These are phyloP conservation scores for Oryza punctata DNA, from an alignment of 176 grass and related monocot genomes.

Conservation along the genomic window DNA sequence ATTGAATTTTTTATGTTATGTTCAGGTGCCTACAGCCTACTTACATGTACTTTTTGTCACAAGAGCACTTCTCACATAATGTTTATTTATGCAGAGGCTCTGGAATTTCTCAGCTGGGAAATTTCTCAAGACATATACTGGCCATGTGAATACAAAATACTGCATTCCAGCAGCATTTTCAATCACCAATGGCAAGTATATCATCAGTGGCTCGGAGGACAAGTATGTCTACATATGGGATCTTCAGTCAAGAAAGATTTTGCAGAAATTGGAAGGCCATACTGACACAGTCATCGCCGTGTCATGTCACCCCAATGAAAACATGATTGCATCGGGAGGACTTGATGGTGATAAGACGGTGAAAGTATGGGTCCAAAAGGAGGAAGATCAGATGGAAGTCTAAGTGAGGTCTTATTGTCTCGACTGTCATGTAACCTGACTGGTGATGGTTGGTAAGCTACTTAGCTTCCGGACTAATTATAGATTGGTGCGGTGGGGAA, in stretches of 20 bases:
- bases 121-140: constrained; percentile 89
- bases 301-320: constrained; percentile 82
- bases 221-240: constrained; percentile 92
- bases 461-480: constrained; percentile 43
- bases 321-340: constrained; percentile 85
- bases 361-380: constrained; percentile 90
- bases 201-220: constrained; percentile 92
- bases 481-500: constrained; percentile 47
- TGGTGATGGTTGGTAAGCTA: constrained; percentile 39
- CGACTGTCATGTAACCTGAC: constrained; percentile 30
- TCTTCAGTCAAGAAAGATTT: constrained; percentile 80
- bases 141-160: constrained; percentile 79
- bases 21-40: constrained; percentile 9
- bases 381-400: constrained; percentile 40
- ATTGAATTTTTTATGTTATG: neutral
- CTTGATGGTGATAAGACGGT: constrained; percentile 81
- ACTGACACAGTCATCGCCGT: constrained; percentile 72
- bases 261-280: constrained; percentile 95
- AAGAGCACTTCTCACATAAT: constrained; percentile 17
- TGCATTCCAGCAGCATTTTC: constrained; percentile 89
- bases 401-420: constrained; percentile 30
- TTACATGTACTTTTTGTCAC: neutral
- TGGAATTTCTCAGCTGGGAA: constrained; percentile 91
- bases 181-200: constrained; percentile 81
- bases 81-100: constrained; percentile 72